These are phyloP conservation scores for Exophiala alcalophila DNA, from an alignment of 2,329 filamentous ascomycete genomes.

Conservation along the genomic window DNA sequence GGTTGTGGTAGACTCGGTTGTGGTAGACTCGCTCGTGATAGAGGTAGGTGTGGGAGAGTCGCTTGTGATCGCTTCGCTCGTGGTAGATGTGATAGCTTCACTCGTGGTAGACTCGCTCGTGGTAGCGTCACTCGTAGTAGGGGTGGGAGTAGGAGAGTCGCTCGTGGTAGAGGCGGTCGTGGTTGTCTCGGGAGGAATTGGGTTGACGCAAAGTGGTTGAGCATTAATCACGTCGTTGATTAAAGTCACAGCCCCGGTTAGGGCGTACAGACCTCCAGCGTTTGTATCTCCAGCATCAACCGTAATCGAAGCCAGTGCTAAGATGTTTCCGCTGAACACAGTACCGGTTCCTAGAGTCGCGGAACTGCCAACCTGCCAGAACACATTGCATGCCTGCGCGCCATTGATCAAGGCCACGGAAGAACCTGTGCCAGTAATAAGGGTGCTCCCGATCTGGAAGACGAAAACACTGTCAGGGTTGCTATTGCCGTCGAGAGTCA, in stretches of 20 bases:
- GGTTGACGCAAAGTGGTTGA: slow-evolving; percentile 3
- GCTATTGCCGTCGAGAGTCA: slow-evolving; percentile 3
- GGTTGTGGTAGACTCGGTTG: no score
- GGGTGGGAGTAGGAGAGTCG: neutral
- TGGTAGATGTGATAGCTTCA: no score
- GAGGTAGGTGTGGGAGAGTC: no score
- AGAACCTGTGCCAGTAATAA: slow-evolving; percentile 1
- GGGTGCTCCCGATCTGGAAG: slow-evolving; percentile 5
- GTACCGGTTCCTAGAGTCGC: slow-evolving; percentile 1
- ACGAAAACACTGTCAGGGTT: slow-evolving; percentile 5
- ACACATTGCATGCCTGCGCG: slow-evolving; percentile 7
- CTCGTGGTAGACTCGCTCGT: no score
- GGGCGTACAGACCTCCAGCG: slow-evolving; percentile 1
- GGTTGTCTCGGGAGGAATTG: neutral
- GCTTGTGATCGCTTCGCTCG: no score
- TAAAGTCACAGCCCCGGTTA: slow-evolving; percentile 3
- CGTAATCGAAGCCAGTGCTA: neutral
- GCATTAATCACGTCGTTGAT: slow-evolving; percentile 3
- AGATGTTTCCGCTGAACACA: neutral
- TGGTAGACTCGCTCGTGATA: no score
- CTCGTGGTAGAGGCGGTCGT: neutral
- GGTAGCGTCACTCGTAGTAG: no score
- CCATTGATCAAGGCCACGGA: slow-evolving; percentile 6
- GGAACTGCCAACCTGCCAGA: slow-evolving; percentile 6
- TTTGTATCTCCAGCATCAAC: slow-evolving; percentile 2